Evolutionary conservation across 2,329 filamentous ascomycete species (phyloP).

Genomic region (Sordariomycetes sp.): DNA sequence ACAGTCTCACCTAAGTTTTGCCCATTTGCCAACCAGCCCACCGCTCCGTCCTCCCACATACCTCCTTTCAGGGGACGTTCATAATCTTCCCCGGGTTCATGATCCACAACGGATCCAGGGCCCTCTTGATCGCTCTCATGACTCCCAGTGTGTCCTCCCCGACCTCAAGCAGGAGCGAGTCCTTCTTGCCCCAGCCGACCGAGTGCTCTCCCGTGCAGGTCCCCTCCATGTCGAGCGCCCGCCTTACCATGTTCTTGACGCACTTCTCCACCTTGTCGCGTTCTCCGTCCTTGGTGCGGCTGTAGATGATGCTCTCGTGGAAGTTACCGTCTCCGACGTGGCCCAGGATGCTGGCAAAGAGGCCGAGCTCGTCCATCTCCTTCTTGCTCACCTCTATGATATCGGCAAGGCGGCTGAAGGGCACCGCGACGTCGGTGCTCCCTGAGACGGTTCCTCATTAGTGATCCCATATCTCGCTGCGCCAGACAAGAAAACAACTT

Average conservation of each 20-base stretch:
- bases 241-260: constrained; percentile 81
- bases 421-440: constrained; percentile 79
- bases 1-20: not conserved
- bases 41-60: constrained; percentile 9
- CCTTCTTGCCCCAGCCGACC: constrained; percentile 79
- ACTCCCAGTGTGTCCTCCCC: constrained; percentile 70
- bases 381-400: constrained; percentile 78
- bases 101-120: constrained; percentile 77
- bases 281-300: constrained; percentile 58
- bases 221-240: constrained; percentile 89
- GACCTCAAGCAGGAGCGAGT: constrained; percentile 66
- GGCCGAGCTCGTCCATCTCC: constrained; percentile 73
- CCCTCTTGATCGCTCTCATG: constrained; percentile 76
- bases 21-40: not conserved
- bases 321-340: constrained; percentile 95
- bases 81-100: constrained; percentile 93
- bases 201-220: constrained; percentile 87
- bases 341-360: constrained; percentile 81
- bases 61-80: constrained; percentile 41
- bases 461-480: not conserved
- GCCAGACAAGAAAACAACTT: constrained; percentile 27
- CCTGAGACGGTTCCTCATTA: constrained; percentile 23
- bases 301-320: constrained; percentile 86
- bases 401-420: constrained; percentile 62
- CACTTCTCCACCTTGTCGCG: constrained; percentile 66